phyloP scores from a whole-genome alignment of 2,329 filamentous ascomycete genomes.

The Pestalotiopsis sp. region DNA sequence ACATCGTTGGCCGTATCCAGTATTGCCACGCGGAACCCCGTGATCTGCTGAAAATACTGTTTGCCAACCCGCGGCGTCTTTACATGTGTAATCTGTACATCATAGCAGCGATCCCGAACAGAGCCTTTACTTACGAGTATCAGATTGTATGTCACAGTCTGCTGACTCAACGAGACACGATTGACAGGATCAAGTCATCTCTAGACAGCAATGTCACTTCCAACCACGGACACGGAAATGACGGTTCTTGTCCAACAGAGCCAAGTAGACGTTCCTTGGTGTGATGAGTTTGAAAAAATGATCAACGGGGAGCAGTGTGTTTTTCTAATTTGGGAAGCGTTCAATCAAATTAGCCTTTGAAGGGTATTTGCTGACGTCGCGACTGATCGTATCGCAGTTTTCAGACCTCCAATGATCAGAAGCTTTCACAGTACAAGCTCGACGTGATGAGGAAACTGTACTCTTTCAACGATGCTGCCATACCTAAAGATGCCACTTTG shows the following conservation, averaged over 20 bases:
- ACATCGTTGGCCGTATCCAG: too few species aligned
- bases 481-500: conserved; percentile 35
- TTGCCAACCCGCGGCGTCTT: too few species aligned
- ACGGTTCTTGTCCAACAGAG: conserved; percentile 47
- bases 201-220: neutral
- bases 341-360: neutral
- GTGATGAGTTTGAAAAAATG: conserved; percentile 66
- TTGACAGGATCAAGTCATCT: neutral
- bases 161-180: too few species aligned
- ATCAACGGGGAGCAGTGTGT: conserved; percentile 63
- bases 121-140: too few species aligned
- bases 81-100: too few species aligned
- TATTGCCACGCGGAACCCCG: too few species aligned
- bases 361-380: neutral
- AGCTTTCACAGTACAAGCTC: neutral
- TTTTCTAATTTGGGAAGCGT: neutral
- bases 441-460: neutral
- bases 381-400: neutral
- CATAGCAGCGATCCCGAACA: too few species aligned
- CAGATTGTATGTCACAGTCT: too few species aligned
- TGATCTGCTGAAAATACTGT: too few species aligned
- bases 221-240: conserved; percentile 33
- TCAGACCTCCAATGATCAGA: neutral
- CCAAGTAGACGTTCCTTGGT: conserved; percentile 54
- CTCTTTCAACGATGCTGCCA: conserved; percentile 17